These are phyloP conservation scores for Mycena metata DNA, from an alignment of 768 basidiomycete genomes.

Conservation along the genomic window DNA sequence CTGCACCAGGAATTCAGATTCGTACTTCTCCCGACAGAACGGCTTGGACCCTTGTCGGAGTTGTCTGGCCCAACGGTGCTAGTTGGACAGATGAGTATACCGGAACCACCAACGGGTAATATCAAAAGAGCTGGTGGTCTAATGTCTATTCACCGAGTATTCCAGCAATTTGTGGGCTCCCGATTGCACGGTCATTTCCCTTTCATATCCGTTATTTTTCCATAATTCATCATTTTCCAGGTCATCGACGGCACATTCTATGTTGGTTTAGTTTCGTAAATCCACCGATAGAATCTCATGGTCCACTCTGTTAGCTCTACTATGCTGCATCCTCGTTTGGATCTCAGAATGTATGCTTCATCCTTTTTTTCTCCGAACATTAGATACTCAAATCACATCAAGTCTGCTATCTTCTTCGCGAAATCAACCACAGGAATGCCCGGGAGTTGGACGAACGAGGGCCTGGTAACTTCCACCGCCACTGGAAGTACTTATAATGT, in stretches of 20 bases:
- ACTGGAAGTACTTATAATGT: constrained; percentile 46
- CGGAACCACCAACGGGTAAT: constrained; percentile 46
- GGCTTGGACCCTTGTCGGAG: constrained; percentile 45
- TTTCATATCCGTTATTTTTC: neutral
- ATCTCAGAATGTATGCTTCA: constrained; percentile 44
- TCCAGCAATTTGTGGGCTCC: constrained; percentile 50
- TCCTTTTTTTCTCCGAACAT: neutral
- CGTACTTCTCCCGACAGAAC: constrained; percentile 50
- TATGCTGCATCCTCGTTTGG: constrained; percentile 52
- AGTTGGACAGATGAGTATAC: constrained; percentile 51
- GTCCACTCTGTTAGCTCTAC: constrained; percentile 43
- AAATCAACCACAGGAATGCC: constrained; percentile 47
- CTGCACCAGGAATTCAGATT: constrained; percentile 47
- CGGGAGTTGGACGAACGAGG: constrained; percentile 48
- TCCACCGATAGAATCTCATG: neutral
- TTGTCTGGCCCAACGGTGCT: constrained; percentile 51
- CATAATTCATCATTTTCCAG: neutral
- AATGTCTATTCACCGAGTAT: neutral
- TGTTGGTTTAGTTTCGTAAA: neutral
- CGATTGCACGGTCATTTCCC: constrained; percentile 43
- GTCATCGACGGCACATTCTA: constrained; percentile 28
- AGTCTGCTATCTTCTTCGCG: constrained; percentile 53
- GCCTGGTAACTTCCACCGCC: constrained; percentile 45
- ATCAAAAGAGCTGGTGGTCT: neutral
- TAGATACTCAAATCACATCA: neutral